Conservation (phyloP, 1,139 yeast genomes). For the Debaryomycetaceae sp. region DNA sequence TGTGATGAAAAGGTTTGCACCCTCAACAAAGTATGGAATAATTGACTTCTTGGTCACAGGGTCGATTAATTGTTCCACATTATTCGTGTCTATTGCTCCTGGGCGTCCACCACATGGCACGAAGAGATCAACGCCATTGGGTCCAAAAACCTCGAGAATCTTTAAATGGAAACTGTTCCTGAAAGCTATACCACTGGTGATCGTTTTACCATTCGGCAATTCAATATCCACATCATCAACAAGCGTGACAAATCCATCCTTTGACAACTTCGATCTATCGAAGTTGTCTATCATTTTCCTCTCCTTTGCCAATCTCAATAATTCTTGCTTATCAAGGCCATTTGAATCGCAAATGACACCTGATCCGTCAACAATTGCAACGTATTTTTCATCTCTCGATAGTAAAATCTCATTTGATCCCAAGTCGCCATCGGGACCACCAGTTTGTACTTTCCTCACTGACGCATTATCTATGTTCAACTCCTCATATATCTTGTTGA, state of each 20-base stretch:
- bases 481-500: constrained; percentile 83
- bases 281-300: constrained; percentile 75
- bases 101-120: constrained; percentile 99
- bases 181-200: constrained; percentile 86
- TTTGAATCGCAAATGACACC: constrained; percentile 92
- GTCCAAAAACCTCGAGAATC: constrained; percentile 59
- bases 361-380: constrained; percentile 91
- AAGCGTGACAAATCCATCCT: constrained; percentile 75
- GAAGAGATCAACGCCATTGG: constrained; percentile 67
- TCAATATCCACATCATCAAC: constrained; percentile 81
- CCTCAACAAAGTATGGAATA: constrained; percentile 91
- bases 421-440: constrained; percentile 98
- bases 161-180: constrained; percentile 87
- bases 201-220: constrained; percentile 72
- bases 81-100: constrained; percentile 87
- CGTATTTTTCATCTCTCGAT: constrained; percentile 76
- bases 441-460: constrained; percentile 86
- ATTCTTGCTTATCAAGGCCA: constrained; percentile 80
- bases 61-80: constrained; percentile 71
- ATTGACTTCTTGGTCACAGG: constrained; percentile 70
- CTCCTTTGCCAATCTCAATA: constrained; percentile 70
- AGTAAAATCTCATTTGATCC: constrained; percentile 93
- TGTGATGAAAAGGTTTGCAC: constrained; percentile 93
- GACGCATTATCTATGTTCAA: constrained; percentile 53
- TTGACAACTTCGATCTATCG: constrained; percentile 63